Base-by-base conservation (phyloP, 495 filamentous ascomycete species). In the Trichoderma reesei region DNA sequence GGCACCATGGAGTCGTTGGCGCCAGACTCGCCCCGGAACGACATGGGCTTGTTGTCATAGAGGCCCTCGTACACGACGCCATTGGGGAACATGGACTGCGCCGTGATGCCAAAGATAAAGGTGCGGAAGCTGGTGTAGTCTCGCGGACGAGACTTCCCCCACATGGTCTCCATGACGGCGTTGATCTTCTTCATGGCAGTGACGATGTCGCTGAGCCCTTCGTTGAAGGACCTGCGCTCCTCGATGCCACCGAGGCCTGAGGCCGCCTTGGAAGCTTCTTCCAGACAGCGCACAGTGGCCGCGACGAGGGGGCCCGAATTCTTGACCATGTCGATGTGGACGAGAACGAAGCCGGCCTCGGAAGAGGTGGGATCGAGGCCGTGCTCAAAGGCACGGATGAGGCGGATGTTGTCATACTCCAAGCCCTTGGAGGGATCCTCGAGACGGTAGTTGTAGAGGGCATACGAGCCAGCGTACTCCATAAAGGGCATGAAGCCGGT, bases 91-190 rank as follows among this genome's bases (percentile, higher is more conserved):
- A 96, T 96, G 56, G 83, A 85, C 72, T 96, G 92, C 7, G 81
- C 86, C 2, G 87, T 90, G 68, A 96, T 95, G 60, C 92, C 92
- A 68, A 95, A 96, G 74, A 96, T 96, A 76, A 96, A 96, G 39
- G 91, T 92, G 11, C 92, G 86, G 82, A 94, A 96, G 60, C 80
- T 86, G 39, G 85, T 87, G 74, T 96, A 96, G 59, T 88, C 82
- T 4, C 77, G 72, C 13, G 92, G 91, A 69, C 88, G 89, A 61
- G 87, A 90, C 69, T 90, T 87, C 41, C 77, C 78, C 92, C 92
- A 96, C 91, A 96, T 96, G 33, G 82, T 85, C 68, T 94, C 90
- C 89, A 96, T 92, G 46, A 84, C 83, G 8, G 68, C 74, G 72
- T 96, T 93, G 46, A 96, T 86, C 65, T 85, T 83, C 48, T 77